Evolutionary conservation across 2,329 filamentous ascomycete species (phyloP).

Genomic region (Saccharata proteae): DNA sequence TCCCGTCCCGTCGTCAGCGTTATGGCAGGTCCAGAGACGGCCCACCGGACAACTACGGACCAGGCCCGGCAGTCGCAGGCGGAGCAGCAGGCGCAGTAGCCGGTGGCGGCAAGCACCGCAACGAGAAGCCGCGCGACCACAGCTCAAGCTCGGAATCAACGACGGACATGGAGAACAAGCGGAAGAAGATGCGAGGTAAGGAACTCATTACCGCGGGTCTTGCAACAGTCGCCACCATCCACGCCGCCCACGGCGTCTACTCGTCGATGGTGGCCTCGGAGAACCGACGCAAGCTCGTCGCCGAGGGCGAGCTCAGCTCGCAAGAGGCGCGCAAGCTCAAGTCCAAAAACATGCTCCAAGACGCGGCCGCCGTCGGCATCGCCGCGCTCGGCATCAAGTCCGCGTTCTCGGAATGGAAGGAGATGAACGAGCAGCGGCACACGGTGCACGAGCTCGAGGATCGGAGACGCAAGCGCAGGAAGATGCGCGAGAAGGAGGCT

Average conservation of each 20-base stretch:
- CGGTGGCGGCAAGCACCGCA: no score
- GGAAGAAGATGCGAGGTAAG: slow-evolving; percentile 54
- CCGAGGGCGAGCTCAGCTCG: slow-evolving; percentile 49
- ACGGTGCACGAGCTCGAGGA: slow-evolving; percentile 43
- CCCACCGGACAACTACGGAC: slow-evolving; percentile 1
- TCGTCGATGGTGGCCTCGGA: slow-evolving; percentile 52
- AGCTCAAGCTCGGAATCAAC: slow-evolving; percentile 44
- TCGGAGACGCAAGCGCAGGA: slow-evolving; percentile 33
- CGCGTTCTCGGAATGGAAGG: slow-evolving; percentile 54
- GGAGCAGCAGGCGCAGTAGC: slow-evolving; percentile 18
- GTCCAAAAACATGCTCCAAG: slow-evolving; percentile 50
- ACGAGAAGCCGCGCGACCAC: slow-evolving; percentile 7
- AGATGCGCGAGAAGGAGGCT: slow-evolving; percentile 29
- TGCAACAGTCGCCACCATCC: slow-evolving; percentile 56
- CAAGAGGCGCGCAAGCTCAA: slow-evolving; percentile 52
- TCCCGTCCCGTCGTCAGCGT: slow-evolving; percentile 35
- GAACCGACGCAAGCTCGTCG: slow-evolving; percentile 46
- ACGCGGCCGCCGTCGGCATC: slow-evolving; percentile 54
- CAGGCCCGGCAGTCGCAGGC: slow-evolving; percentile 12
- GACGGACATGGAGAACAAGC: slow-evolving; percentile 49
- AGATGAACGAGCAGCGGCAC: slow-evolving; percentile 50
- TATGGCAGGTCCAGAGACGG: slow-evolving; percentile 9
- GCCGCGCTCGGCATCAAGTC: slow-evolving; percentile 56
- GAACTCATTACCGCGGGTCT: slow-evolving; percentile 54
- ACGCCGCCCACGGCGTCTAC: slow-evolving; percentile 55